Evolutionary conservation across 163 green algal species (phyloP), one percentile per base, ranked within the genome.

Genomic region (Prototheca wickerhamii): DNA sequence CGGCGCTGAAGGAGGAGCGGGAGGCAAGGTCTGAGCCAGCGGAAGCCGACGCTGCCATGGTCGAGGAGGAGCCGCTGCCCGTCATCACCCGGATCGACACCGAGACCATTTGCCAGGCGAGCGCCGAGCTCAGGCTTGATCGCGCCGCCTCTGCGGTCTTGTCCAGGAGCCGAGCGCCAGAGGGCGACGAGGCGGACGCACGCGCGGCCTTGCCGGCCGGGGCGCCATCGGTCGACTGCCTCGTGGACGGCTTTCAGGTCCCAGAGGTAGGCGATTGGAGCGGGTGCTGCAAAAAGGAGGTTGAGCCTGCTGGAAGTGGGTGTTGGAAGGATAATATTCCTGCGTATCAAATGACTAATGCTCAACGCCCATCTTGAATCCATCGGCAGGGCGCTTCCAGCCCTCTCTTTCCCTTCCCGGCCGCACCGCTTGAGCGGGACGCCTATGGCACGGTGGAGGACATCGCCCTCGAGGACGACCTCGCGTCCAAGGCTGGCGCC

Each of bases 361-460:
- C n/a, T n/a, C n/a, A n/a, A n/a, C n/a, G n/a, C n/a, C n/a, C n/a
- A n/a, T n/a, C n/a, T n/a, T n/a, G n/a, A n/a, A n/a, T n/a, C n/a
- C n/a, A n/a, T n/a, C 40, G 12, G 23, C 46, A 54, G 46, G 46
- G 46, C 46, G 12, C 12, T 25, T 25, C 5, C 20, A 12, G 15
- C 0, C 46, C 46, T 6, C n/a, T 54, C 15, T 54, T 54, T 3
- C 20, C 20, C 20, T 54, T 54, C 26, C 20, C 18, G 23, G 20
- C 12, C 15, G 0, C 12, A n/a, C 64, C 73, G 50, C 43, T 56
- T 33, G 67, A 56, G 49, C 67, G 65, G 32, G 65, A 64, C 40
- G 64, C 52, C 37, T 20, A 55, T 10, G 58, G 57, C 42, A 44
- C 68, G 33, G 32, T 20, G 28, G 46, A 30, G 12, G 18, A 21